Percentiles rank a stretch among this genome's conserved stretches.
Conservation (phyloP, 2,329 filamentous ascomycete species). For the Botrytis byssoidea region DNA sequence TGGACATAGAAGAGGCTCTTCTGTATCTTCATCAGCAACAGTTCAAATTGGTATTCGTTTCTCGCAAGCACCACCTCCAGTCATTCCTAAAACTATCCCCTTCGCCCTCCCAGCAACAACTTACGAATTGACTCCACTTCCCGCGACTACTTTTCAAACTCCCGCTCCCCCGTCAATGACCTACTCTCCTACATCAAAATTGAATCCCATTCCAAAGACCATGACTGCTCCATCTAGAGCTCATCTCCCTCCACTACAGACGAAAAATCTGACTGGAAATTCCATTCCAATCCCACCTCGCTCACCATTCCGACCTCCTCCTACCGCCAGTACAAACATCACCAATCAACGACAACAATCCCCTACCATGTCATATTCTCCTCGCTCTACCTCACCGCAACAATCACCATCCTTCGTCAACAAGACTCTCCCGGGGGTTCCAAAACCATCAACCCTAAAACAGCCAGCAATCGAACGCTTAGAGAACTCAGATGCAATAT, state of each 20-base stretch:
- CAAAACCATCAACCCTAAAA: slow-evolving; percentile 19
- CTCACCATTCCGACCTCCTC: slow-evolving; percentile 19
- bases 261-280: slow-evolving; percentile 17
- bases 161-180: background rate
- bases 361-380: slow-evolving; percentile 6
- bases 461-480: slow-evolving; percentile 33
- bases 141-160: background rate
- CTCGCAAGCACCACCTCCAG: slow-evolving; percentile 48
- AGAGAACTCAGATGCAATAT: slow-evolving; percentile 34
- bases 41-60: slow-evolving; percentile 70
- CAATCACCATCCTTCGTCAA: slow-evolving; percentile 18
- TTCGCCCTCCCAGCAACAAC: slow-evolving; percentile 37
- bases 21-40: slow-evolving; percentile 63
- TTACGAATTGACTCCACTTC: slow-evolving; percentile 37
- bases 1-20: slow-evolving; percentile 53
- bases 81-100: slow-evolving; percentile 26
- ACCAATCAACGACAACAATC: slow-evolving; percentile 18
- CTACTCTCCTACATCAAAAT: slow-evolving; percentile 3
- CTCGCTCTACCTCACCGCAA: background rate
- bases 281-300: slow-evolving; percentile 13
- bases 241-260: slow-evolving; percentile 15
- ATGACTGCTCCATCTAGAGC: slow-evolving; percentile 9
- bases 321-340: slow-evolving; percentile 13
- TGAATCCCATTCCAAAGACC: background rate
- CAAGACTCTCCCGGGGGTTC: slow-evolving; percentile 31